Evolutionary conservation across 139 green algal species (phyloP), one percentile per base, ranked within the genome.

Genomic region (Haematococcus sp.): DNA sequence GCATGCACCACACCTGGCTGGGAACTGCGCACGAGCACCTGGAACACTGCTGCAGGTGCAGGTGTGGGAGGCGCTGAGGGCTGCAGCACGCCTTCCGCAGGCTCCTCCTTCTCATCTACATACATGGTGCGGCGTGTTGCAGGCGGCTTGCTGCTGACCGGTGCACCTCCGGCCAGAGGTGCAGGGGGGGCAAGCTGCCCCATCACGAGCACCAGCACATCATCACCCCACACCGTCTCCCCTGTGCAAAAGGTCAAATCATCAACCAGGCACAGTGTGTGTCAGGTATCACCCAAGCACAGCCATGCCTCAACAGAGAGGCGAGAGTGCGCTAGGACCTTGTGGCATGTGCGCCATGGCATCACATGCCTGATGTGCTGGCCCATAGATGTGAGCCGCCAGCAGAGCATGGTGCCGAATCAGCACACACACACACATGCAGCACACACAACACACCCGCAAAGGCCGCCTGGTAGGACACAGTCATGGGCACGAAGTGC

Each of bases 401-500:
- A n/a, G n/a, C n/a, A n/a, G n/a, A n/a, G n/a, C n/a, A n/a, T n/a
- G n/a, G n/a, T n/a, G n/a, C n/a, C n/a, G n/a, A n/a, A n/a, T n/a
- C n/a, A n/a, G n/a, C n/a, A n/a, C n/a, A n/a, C n/a, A n/a, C n/a
- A n/a, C n/a, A n/a, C n/a, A n/a, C n/a, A n/a, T n/a, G n/a, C n/a
- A n/a, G n/a, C n/a, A 30, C 54, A 27, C 16, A 5, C 5, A 16
- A 61, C 17, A 25, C 31, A 55, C 68, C 78, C 17, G 28, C 20
- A 27, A 83, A 72, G 40, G 43, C 71, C 2, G 66, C 60, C 51
- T 79, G 60, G 61, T 74, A 76, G 22, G 72, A 34, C 30, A 28
- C 33, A n/a, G 70, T 27, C 4, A 77, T 74, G 4, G 84, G 77
- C 20, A 88, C 32, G 46, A 74, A 73, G 43, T 76, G 65, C 33